These are phyloP conservation scores for Sarcodon sp. DNA, from an alignment of 768 basidiomycete genomes.

Conservation along the genomic window DNA sequence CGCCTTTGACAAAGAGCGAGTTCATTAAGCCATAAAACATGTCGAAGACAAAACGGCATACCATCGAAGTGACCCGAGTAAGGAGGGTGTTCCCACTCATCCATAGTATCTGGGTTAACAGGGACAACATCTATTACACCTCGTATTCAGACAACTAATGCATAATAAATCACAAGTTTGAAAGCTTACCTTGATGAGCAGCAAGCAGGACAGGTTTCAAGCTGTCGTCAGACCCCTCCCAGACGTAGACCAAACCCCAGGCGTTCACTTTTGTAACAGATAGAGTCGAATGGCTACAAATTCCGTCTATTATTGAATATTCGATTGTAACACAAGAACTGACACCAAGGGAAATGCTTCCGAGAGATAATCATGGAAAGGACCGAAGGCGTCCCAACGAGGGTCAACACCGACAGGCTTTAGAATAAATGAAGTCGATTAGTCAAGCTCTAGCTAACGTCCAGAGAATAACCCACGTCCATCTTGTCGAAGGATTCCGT, in stretches of 20 bases:
- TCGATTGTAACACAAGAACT: not conserved
- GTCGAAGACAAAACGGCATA: constrained; percentile 25
- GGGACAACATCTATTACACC: constrained; percentile 43
- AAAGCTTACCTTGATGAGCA: constrained; percentile 46
- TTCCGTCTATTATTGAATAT: not conserved
- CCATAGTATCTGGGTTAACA: constrained; percentile 34
- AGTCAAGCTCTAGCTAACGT: no score
- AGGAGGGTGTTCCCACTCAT: constrained; percentile 42
- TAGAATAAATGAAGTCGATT: no score
- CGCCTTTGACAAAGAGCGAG: constrained; percentile 20
- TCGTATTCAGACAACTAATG: not conserved
- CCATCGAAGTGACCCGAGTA: constrained; percentile 48
- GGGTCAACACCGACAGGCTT: constrained; percentile 13
- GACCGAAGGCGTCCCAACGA: constrained; percentile 21
- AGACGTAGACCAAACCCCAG: constrained; percentile 62
- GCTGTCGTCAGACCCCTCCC: constrained; percentile 47
- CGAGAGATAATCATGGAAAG: constrained; percentile 22
- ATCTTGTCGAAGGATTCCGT: constrained; percentile 18
- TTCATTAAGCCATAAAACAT: constrained; percentile 19
- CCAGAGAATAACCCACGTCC: not conserved
- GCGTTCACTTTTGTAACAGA: constrained; percentile 61
- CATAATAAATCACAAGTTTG: not conserved
- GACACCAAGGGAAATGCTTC: constrained; percentile 26
- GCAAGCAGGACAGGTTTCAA: constrained; percentile 61
- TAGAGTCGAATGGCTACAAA: constrained; percentile 41